Conservation (phyloP, 78 protist species). For the Pelomyxa schiedti region DNA sequence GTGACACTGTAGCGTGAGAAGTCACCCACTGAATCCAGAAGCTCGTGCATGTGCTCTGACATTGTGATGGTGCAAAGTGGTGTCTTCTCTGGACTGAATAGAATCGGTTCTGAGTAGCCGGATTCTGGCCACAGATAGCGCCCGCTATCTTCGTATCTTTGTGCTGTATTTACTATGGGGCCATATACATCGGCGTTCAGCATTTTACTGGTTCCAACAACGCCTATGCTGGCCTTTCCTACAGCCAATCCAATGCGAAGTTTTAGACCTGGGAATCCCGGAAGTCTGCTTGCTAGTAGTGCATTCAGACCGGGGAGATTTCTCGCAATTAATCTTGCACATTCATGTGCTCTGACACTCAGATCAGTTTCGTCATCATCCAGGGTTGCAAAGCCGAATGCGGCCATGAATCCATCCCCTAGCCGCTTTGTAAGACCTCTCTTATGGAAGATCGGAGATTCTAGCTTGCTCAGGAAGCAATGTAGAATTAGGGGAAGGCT, state of each 20-base stretch:
- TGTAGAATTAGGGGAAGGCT: not conserved
- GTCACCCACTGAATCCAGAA: not conserved
- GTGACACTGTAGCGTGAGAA: not conserved
- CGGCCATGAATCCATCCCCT: not conserved
- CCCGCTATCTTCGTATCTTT: not conserved
- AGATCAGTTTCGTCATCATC: not conserved
- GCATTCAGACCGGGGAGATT: not conserved
- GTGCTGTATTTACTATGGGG: not conserved
- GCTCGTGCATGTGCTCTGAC: not conserved
- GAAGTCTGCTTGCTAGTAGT: not conserved
- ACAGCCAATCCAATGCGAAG: not conserved
- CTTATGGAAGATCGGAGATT: not conserved
- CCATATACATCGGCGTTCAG: not conserved
- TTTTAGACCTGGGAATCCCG: not conserved
- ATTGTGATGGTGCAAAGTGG: not conserved
- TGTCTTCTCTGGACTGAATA: not conserved
- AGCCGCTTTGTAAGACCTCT: not conserved
- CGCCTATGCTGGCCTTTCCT: not conserved
- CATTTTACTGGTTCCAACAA: not conserved
- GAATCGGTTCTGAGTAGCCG: not conserved
- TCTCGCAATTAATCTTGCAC: not conserved
- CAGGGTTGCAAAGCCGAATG: not conserved
- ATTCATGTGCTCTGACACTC: not conserved
- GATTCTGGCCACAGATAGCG: not conserved
- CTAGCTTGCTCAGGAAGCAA: not conserved